Percentiles rank a stretch among this genome's conserved stretches.
phyloP scores from a whole-genome alignment of 805 yeast genomes.

The Hyphopichia homilentoma region DNA sequence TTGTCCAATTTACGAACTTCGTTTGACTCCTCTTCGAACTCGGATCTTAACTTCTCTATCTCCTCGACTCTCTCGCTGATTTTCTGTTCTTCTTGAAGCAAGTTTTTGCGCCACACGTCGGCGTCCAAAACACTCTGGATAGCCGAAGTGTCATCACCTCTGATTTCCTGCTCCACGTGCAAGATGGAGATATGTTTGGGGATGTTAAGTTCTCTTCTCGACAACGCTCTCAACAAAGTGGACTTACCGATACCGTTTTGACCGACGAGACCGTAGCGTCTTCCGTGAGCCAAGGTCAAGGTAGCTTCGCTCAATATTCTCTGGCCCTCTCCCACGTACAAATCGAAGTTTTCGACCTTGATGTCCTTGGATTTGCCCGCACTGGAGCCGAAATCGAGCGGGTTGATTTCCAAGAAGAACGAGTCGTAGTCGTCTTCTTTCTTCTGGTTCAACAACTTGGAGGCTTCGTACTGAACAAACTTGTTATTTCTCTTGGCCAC shows the following conservation, averaged over 20 bases:
- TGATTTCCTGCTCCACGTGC: constrained; percentile 96
- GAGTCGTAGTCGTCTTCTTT: constrained; percentile 82
- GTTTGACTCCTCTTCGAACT: constrained; percentile 71
- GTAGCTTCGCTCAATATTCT: constrained; percentile 88
- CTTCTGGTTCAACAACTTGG: constrained; percentile 69
- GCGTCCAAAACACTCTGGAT: constrained; percentile 97
- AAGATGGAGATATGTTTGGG: constrained; percentile 94
- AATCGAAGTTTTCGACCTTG: constrained; percentile 86
- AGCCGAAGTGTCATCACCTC: constrained; percentile 90
- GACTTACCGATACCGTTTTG: constrained; percentile 99
- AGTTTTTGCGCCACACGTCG: constrained; percentile 96
- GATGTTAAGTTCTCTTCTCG: constrained; percentile 88
- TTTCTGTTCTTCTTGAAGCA: constrained; percentile 71
- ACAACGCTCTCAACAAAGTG: constrained; percentile 82
- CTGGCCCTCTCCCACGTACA: constrained; percentile 94
- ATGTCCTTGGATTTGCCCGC: constrained; percentile 98
- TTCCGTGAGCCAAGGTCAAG: constrained; percentile 84
- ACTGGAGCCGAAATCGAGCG: constrained; percentile 73
- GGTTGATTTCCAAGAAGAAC: constrained; percentile 92
- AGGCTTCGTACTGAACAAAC: constrained; percentile 90
- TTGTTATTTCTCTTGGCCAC: constrained; percentile 86
- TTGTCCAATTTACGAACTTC: constrained; percentile 79
- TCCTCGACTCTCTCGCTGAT: constrained; percentile 72
- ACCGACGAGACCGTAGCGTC: constrained; percentile 96
- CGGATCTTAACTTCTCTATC: constrained; percentile 63